Conservation (phyloP, 306 rosid species). For the Clitoria ternatea region DNA sequence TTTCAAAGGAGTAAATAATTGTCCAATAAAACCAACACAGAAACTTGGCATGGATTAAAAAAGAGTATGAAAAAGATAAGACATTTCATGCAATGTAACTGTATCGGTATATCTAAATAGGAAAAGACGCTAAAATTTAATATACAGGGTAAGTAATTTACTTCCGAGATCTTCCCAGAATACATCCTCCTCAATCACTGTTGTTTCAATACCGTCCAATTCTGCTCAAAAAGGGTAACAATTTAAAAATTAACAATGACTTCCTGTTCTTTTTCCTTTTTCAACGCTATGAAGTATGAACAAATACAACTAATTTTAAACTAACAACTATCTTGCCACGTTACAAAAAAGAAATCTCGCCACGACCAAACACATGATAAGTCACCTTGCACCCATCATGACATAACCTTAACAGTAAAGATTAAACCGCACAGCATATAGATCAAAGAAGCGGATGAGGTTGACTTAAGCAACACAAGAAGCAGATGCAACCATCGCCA, state of each 20-base stretch:
- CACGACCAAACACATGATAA: conserved; percentile 38
- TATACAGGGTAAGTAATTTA: conserved; percentile 20
- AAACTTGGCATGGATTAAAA: no score
- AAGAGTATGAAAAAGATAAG: no score
- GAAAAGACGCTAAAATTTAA: not conserved
- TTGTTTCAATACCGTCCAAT: conserved; percentile 4
- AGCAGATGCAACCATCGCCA: conserved; percentile 38
- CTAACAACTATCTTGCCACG: conserved; percentile 31
- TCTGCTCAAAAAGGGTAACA: conserved; percentile 21
- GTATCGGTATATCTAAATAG: not conserved
- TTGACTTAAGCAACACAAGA: conserved; percentile 19
- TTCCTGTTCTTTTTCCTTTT: conserved; percentile 35
- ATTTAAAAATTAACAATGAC: conserved; percentile 13
- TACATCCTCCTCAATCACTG: conserved; percentile 21
- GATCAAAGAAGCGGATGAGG: conserved; percentile 31
- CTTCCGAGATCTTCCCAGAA: conserved; percentile 10
- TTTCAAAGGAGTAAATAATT: no score
- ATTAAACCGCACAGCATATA: conserved; percentile 38
- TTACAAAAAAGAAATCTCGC: conserved; percentile 12
- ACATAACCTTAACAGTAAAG: conserved; percentile 27
- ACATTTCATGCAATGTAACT: not conserved
- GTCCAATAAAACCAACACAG: no score
- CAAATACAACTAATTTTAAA: conserved; percentile 44
- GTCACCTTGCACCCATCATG: conserved; percentile 34
- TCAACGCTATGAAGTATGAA: conserved; percentile 47